Evolutionary conservation across 1,139 yeast genomes (phyloP), one percentile per base, ranked within the genome.

Genomic region (Williopsis jadinii): DNA sequence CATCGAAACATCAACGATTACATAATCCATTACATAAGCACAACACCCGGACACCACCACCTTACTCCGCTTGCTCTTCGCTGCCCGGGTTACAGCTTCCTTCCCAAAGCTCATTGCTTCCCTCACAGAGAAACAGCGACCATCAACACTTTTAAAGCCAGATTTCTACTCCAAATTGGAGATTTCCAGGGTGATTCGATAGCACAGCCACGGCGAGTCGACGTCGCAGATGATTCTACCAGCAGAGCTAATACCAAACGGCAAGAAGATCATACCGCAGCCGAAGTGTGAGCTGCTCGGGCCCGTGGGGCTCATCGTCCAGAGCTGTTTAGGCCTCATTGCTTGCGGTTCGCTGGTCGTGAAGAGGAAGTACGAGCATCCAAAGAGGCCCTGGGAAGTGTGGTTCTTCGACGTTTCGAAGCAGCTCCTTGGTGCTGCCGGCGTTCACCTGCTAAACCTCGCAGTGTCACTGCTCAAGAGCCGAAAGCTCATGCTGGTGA

Each of bases 391-490:
- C 9, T 80, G 95, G 87, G 72, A 75, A 43, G 81, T 90, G 12
- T 92, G 97, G 97, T 59, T 74, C 15, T 90, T 79, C 58, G 98
- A 92, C 58, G 95, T 92, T 1, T 76, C 86, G 28, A 92, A 92
- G 56, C 98, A 92, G 60, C 70, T 90, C 3, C 66, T 86, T 26
- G 97, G 97, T 0, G 87, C 97, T 0, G 63, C 84, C 26, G 88
- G 92, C 1, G 75, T 90, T 2, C 98, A 92, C 58, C 67, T 83
- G 11, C 67, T 90, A 54, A 92, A 92, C 55, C 72, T 90, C n/a
- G 61, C 77, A 15, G 66, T 85, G 37, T 82, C 95, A 34, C 73
- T 87, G 31, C 44, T 80, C 36, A 77, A 82, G 45, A 55, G 50
- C 38, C 50, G 44, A 42, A 48, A 39, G 30, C 24, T 39, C 32